Evolutionary conservation across 1,139 yeast genomes (phyloP).

Genomic region (Candida glucosophila): DNA sequence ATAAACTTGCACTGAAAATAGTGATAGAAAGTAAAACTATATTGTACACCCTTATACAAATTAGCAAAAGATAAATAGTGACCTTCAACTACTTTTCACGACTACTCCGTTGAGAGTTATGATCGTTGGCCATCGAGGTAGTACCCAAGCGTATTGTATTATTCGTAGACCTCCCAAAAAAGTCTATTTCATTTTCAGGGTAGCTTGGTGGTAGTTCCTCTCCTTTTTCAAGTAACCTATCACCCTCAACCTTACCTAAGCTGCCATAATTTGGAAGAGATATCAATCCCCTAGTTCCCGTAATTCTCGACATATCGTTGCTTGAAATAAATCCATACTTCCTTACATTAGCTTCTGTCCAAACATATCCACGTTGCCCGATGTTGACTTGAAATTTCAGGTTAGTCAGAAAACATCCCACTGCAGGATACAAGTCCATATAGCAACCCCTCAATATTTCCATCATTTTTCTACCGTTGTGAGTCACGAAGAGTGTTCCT

Average conservation of each 20-base stretch:
- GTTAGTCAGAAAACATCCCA: conserved; percentile 73
- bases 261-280: conserved; percentile 32
- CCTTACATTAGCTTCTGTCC: conserved; percentile 89
- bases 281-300: conserved; percentile 38
- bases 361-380: conserved; percentile 89
- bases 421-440: conserved; percentile 76
- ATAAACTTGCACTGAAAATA: no score
- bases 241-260: conserved; percentile 14
- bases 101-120: conserved; percentile 3
- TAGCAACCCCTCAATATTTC: conserved; percentile 78
- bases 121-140: conserved; percentile 13
- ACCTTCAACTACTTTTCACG: conserved; percentile 6
- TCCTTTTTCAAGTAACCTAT: conserved; percentile 59
- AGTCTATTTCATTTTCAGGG: conserved; percentile 55
- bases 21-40: no score
- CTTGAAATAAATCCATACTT: conserved; percentile 83
- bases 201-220: conserved; percentile 67
- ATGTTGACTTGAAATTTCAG: conserved; percentile 73
- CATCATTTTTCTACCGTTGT: conserved; percentile 80
- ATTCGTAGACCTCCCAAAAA: conserved; percentile 42
- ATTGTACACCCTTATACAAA: no score
- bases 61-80: no score
- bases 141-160: conserved; percentile 14
- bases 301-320: conserved; percentile 37
- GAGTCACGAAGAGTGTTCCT: conserved; percentile 81